phyloP scores from a whole-genome alignment of 1,284 basidiomycete species.

The Chondrostereum purpureum region DNA sequence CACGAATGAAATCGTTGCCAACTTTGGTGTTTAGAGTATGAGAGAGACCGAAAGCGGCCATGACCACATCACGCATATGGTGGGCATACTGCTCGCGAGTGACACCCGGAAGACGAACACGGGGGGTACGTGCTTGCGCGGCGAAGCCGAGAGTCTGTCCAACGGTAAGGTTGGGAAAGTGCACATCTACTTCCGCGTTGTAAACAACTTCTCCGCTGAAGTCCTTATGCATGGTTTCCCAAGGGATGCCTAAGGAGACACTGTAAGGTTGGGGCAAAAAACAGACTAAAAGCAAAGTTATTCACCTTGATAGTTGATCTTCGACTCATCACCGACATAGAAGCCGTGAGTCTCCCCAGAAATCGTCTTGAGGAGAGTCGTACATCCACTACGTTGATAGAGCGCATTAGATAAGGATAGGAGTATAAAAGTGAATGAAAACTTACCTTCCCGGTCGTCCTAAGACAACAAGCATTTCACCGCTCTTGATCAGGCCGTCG shows the following conservation, averaged over 20 bases:
- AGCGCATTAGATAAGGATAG: background rate
- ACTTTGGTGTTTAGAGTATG: slow-evolving; percentile 52
- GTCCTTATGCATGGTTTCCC: slow-evolving; percentile 37
- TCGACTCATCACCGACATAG: slow-evolving; percentile 33
- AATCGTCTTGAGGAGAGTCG: slow-evolving; percentile 49
- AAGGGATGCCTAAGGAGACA: slow-evolving; percentile 25
- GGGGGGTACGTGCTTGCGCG: slow-evolving; percentile 42
- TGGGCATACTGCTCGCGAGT: slow-evolving; percentile 37
- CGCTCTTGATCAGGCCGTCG: slow-evolving; percentile 23
- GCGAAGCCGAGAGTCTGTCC: slow-evolving; percentile 49
- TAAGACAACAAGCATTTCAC: slow-evolving; percentile 51
- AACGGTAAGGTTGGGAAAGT: slow-evolving; percentile 56
- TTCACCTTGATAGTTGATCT: slow-evolving; percentile 48
- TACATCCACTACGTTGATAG: slow-evolving; percentile 37
- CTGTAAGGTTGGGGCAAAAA: too few species aligned
- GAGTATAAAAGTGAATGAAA: background rate
- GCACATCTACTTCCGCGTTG: slow-evolving; percentile 38
- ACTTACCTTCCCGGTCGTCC: slow-evolving; percentile 36
- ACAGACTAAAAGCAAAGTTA: too few species aligned
- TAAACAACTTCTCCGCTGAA: slow-evolving; percentile 18
- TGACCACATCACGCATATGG: slow-evolving; percentile 41
- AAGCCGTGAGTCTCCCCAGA: slow-evolving; percentile 45
- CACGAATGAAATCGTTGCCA: slow-evolving; percentile 47
- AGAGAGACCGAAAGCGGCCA: slow-evolving; percentile 54
- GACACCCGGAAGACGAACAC: slow-evolving; percentile 40